Percentiles rank a stretch among this genome's conserved stretches.
Evolutionary conservation across 2,329 filamentous ascomycete species (phyloP).

Genomic region (Trematosphaeria pertusa): DNA sequence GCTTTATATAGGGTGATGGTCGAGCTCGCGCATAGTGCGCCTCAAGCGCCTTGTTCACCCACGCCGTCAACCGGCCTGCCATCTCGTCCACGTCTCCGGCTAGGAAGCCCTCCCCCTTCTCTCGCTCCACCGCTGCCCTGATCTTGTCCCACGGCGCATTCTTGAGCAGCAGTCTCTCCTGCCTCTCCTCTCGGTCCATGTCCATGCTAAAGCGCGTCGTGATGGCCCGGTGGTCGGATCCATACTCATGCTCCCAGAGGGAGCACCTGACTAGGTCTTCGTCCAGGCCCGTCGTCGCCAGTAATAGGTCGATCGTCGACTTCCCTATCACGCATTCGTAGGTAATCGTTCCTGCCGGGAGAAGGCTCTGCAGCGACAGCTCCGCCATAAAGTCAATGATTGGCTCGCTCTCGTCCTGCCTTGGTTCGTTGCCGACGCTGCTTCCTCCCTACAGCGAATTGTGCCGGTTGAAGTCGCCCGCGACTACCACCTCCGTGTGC

Average conservation of each 20-base stretch:
- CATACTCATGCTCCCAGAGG: slow-evolving; percentile 15
- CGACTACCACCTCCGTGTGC: slow-evolving; percentile 17
- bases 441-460: slow-evolving; percentile 19
- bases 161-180: slow-evolving; percentile 20
- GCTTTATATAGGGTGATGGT: slow-evolving; percentile 15
- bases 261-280: slow-evolving; percentile 13
- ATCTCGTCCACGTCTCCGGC: slow-evolving; percentile 12
- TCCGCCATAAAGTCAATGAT: slow-evolving; percentile 23
- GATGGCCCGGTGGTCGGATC: slow-evolving; percentile 18
- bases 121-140: slow-evolving; percentile 8
- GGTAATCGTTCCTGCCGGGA: slow-evolving; percentile 11
- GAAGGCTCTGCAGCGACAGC: slow-evolving; percentile 18
- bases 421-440: slow-evolving; percentile 9
- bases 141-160: slow-evolving; percentile 22
- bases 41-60: slow-evolving; percentile 10
- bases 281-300: slow-evolving; percentile 13
- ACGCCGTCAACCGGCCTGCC: slow-evolving; percentile 6
- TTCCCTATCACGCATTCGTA: slow-evolving; percentile 3
- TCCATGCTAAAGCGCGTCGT: slow-evolving; percentile 16
- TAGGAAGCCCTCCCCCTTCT: slow-evolving; percentile 8
- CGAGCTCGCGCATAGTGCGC: slow-evolving; percentile 3
- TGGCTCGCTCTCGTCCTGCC: slow-evolving; percentile 15
- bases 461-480: slow-evolving; percentile 20
- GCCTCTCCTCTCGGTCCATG: slow-evolving; percentile 9
- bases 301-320: slow-evolving; percentile 18